Percentiles rank a stretch among this genome's conserved stretches.
These are phyloP conservation scores for Mrakia gelida DNA, from an alignment of 768 basidiomycete genomes.

Conservation along the genomic window DNA sequence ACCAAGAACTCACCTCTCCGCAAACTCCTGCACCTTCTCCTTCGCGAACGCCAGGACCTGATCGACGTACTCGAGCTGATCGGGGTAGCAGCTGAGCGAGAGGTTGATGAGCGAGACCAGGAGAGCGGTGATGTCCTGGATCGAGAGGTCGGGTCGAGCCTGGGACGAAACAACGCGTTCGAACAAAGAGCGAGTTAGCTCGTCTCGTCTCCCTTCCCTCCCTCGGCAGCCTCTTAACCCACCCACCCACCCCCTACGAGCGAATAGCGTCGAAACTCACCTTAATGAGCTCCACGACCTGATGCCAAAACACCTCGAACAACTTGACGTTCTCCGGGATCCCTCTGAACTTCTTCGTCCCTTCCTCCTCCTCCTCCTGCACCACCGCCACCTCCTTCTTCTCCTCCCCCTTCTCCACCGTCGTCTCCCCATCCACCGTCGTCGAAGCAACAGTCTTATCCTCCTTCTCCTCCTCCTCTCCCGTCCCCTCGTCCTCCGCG, in stretches of 20 bases:
- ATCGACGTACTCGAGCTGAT: constrained; percentile 93
- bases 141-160: constrained; percentile 94
- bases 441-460: neutral
- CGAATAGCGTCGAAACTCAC: constrained; percentile 51
- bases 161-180: constrained; percentile 40
- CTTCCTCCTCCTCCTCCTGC: constrained; percentile 47
- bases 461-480: constrained; percentile 15
- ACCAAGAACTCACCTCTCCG: constrained; percentile 59
- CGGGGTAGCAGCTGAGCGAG: constrained; percentile 94
- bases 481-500: neutral
- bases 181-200: neutral
- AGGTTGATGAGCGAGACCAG: constrained; percentile 92
- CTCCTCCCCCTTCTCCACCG: constrained; percentile 32
- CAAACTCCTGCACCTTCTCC: constrained; percentile 76
- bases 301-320: constrained; percentile 98
- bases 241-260: too few species aligned
- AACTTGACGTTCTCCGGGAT: constrained; percentile 90
- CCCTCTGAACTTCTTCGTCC: constrained; percentile 76
- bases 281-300: constrained; percentile 96
- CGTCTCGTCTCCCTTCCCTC: too few species aligned
- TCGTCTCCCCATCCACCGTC: constrained; percentile 9
- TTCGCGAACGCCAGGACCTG: constrained; percentile 87
- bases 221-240: too few species aligned
- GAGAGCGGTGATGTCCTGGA: constrained; percentile 95
- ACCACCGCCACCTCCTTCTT: neutral